Base-by-base conservation (phyloP, 2,329 filamentous ascomycete genomes). In the Thelonectria blattea region DNA sequence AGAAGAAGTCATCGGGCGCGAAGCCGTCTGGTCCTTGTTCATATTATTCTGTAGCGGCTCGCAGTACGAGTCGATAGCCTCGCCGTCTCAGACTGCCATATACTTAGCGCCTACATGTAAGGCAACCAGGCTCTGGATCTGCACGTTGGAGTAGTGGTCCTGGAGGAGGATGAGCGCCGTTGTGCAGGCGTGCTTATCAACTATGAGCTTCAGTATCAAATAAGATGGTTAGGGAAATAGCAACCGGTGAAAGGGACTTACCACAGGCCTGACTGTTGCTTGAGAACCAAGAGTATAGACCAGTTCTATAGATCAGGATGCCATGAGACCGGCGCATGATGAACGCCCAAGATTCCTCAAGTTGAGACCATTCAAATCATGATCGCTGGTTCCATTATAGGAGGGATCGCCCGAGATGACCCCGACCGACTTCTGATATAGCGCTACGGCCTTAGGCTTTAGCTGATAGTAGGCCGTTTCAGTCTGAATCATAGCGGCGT, bases 401-500 rank as follows among this genome's bases (percentile, higher is more conserved):
- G 51, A 51, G 20, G 61, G 58, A 45, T 63, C 61, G 30, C 55
- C 10, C 15, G 61, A 45, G 50, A 61, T 58, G 15, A 54, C 34
- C 5, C 42, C 42, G 5, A 22, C 18, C 6, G 58, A 50, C 34
- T 5, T 47, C 18, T 32, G 8, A 20, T 69, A 67, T 10, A 63
- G 67, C 1, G 42, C 47, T 10, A 67, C 62, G 0, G 65, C 61
- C 3, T 58, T 22, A 0, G 65, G 63, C 15, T 15, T 18, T 2
- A 67, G 60, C 27, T 71, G 67, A 8, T 55, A 71, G 46, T 70
- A 69, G 8, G 68, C 66, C 0, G 64, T 58, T 30, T 73, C 70
- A 1, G 70, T 80, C 64, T 84, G 81, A 50, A 83, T 83, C 54
- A 80, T 71, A n/a, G 78, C 78, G 71, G 81, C 78, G 62, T 79